phyloP scores from a whole-genome alignment of 176 grass and related monocot species.

The Metroxylon sagu region DNA sequence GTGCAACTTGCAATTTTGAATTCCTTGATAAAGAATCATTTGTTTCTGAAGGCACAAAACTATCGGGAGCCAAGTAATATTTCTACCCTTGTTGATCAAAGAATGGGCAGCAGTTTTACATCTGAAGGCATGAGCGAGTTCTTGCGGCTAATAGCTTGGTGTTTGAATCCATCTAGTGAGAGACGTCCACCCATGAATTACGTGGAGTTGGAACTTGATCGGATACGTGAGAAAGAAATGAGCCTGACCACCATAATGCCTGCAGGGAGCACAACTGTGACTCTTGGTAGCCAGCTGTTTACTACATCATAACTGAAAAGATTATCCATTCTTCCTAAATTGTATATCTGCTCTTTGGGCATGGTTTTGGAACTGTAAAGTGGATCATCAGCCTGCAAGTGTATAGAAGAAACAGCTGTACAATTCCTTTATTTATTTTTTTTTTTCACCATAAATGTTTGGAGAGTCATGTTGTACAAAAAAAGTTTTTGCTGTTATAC shows the following conservation, averaged over 20 bases:
- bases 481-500: conserved; percentile 9
- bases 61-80: conserved; percentile 45
- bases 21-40: too few relatives aligned
- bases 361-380: conserved; percentile 3
- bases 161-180: conserved; percentile 37
- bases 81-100: conserved; percentile 36
- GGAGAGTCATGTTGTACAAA: conserved; percentile 26
- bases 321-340: conserved; percentile 7
- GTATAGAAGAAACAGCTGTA: conserved; percentile 49
- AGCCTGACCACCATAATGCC: conserved; percentile 56
- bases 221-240: conserved; percentile 74
- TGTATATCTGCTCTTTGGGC: conserved; percentile 26
- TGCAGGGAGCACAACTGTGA: conserved; percentile 55
- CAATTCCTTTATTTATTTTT: conserved; percentile 16
- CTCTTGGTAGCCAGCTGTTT: conserved; percentile 95
- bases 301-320: conserved; percentile 33
- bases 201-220: conserved; percentile 69
- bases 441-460: conserved; percentile 9
- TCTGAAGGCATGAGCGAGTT: conserved; percentile 62
- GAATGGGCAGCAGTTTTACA: conserved; percentile 60
- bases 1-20: too few relatives aligned
- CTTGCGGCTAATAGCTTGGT: conserved; percentile 61
- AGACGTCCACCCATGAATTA: conserved; percentile 61
- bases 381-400: conserved; percentile 42
- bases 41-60: conserved; percentile 45